Percentiles rank a stretch among this genome's conserved stretches.
phyloP scores from a whole-genome alignment of 1,284 basidiomycete species.

The Trametes versicolor region DNA sequence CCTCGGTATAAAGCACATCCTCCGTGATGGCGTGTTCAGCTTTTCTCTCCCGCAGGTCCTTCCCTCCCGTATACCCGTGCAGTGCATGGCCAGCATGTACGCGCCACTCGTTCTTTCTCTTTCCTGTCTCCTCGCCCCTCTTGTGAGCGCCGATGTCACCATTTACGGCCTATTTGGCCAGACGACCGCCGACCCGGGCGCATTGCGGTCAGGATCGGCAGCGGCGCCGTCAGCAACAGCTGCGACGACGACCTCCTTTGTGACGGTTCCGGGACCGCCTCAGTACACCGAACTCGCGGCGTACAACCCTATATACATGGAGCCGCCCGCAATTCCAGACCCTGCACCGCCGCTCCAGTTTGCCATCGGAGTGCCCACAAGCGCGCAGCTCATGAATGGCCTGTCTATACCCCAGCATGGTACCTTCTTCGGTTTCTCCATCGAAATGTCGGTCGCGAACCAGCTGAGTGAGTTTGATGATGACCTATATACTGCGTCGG shows the following conservation, averaged over 20 bases:
- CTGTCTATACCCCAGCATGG: slow-evolving; percentile 66
- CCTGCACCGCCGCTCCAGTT: slow-evolving; percentile 39
- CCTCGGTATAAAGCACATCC: slow-evolving; percentile 2
- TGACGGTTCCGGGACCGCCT: slow-evolving; percentile 24
- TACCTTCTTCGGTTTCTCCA: slow-evolving; percentile 75
- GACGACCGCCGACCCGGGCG: slow-evolving; percentile 27
- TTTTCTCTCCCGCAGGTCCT: slow-evolving; percentile 12
- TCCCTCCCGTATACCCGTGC: slow-evolving; percentile 14
- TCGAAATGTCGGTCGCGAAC: slow-evolving; percentile 77
- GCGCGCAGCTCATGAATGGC: slow-evolving; percentile 54
- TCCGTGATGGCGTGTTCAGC: neutral
- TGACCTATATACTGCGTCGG: neutral
- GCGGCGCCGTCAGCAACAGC: neutral
- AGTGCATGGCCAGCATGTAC: slow-evolving; percentile 19
- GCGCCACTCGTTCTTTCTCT: slow-evolving; percentile 29
- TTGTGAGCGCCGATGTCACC: slow-evolving; percentile 26
- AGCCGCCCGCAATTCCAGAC: slow-evolving; percentile 37
- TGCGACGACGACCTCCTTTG: slow-evolving; percentile 27
- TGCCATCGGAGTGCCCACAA: slow-evolving; percentile 31
- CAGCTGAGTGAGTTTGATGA: slow-evolving; percentile 50
- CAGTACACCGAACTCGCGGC: slow-evolving; percentile 36
- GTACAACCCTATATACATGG: slow-evolving; percentile 35
- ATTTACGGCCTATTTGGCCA: slow-evolving; percentile 31
- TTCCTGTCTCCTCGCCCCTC: slow-evolving; percentile 24
- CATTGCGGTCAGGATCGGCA: slow-evolving; percentile 7